Conservation (phyloP, 306 rosid species). For the Cicer arietinum region DNA sequence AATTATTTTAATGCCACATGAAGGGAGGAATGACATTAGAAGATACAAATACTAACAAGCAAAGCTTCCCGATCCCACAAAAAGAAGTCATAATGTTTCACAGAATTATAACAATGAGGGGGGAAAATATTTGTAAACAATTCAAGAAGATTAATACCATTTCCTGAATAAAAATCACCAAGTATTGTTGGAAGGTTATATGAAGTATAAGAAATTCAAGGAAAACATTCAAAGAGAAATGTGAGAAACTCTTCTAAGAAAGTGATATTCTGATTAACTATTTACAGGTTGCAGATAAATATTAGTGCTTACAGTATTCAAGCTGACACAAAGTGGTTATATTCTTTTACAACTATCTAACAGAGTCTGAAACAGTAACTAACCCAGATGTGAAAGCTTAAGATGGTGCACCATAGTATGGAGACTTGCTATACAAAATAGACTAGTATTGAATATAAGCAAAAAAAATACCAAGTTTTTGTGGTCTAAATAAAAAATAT, state of each 20-base stretch:
- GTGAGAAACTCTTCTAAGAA: background rate
- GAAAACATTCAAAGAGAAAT: background rate
- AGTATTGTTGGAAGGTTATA: background rate
- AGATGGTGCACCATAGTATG: background rate
- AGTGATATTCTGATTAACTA: background rate
- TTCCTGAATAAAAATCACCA: conserved; percentile 24
- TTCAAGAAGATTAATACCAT: conserved; percentile 1
- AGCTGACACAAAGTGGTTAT: background rate
- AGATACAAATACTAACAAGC: conserved; percentile 1
- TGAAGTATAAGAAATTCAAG: background rate
- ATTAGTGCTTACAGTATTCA: background rate
- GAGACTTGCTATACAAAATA: background rate
- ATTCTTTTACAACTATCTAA: background rate
- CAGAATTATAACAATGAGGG: background rate
- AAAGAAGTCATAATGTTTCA: conserved; percentile 16
- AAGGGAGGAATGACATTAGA: background rate
- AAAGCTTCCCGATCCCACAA: background rate
- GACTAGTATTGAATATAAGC: background rate
- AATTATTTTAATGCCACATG: background rate
- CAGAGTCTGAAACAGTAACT: background rate
- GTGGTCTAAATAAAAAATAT: background rate
- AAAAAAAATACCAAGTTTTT: too few relatives aligned
- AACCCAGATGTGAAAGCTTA: background rate
- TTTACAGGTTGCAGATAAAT: background rate
- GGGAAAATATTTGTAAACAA: background rate